phyloP scores from a whole-genome alignment of 2,329 filamentous ascomycete species.

The Colletotrichum eremochloae region DNA sequence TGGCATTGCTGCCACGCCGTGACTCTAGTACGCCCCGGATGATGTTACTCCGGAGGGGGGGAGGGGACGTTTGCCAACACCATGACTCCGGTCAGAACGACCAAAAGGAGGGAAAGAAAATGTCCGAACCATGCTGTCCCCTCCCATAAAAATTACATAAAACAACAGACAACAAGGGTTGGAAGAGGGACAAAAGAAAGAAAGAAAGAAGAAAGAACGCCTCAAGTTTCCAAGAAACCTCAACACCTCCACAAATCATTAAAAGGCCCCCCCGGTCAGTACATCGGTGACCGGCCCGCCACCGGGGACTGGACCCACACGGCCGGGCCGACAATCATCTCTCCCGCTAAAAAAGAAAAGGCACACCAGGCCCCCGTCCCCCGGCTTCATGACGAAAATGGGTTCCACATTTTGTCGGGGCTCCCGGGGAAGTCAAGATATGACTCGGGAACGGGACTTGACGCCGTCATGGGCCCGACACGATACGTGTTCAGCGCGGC shows the following conservation, averaged over 20 bases:
- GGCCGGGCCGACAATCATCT: neutral
- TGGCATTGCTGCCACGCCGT: conserved; percentile 25
- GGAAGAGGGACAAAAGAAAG: neutral
- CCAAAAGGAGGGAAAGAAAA: conserved; percentile 1
- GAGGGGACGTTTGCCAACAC: conserved; percentile 7
- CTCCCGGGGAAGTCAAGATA: conserved; percentile 35
- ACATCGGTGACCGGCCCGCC: neutral
- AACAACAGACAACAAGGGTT: too few relatives aligned
- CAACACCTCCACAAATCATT: neutral
- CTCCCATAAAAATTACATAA: neutral
- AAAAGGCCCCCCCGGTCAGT: neutral
- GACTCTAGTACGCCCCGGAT: conserved; percentile 2
- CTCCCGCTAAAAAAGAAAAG: neutral
- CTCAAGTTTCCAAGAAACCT: neutral
- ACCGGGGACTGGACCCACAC: too few relatives aligned
- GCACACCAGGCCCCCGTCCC: too few relatives aligned
- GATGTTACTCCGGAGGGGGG: neutral
- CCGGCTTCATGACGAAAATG: conserved; percentile 19
- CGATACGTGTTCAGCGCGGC: conserved; percentile 21
- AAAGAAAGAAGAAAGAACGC: neutral
- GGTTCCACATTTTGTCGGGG: conserved; percentile 34
- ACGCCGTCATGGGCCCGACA: conserved; percentile 11
- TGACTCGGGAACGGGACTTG: conserved; percentile 30
- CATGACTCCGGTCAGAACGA: conserved; percentile 11
- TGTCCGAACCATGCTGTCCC: neutral